phyloP scores from a whole-genome alignment of 768 basidiomycete species.

The Artomyces pyxidatus region DNA sequence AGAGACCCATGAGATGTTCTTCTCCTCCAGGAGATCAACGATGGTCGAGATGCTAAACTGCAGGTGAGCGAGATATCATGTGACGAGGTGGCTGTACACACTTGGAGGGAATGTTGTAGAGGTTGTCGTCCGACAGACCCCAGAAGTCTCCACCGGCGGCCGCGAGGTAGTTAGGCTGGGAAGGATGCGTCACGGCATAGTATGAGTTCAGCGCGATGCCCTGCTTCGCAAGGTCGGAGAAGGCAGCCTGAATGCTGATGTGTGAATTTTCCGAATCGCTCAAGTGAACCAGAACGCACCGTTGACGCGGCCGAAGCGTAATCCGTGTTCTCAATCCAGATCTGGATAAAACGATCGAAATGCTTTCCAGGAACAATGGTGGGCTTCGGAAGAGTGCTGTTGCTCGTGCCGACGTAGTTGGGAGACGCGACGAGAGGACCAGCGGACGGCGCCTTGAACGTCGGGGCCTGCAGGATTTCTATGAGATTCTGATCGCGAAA shows the following conservation, averaged over 20 bases:
- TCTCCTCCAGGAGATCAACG: constrained; percentile 51
- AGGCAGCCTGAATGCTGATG: constrained; percentile 20
- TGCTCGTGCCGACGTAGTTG: constrained; percentile 35
- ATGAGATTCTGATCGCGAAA: background rate
- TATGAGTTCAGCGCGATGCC: constrained; percentile 39
- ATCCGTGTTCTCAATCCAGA: constrained; percentile 62
- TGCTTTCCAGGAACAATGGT: constrained; percentile 32
- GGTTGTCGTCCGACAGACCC: constrained; percentile 37
- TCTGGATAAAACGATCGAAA: constrained; percentile 42
- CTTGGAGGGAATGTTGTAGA: constrained; percentile 21
- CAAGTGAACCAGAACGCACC: background rate
- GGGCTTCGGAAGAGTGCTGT: constrained; percentile 33
- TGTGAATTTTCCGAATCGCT: background rate
- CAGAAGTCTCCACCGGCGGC: constrained; percentile 45
- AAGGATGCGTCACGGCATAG: constrained; percentile 48
- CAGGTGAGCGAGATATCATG: background rate
- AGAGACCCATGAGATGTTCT: constrained; percentile 49
- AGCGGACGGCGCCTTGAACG: constrained; percentile 23
- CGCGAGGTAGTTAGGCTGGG: constrained; percentile 54
- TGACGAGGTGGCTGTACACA: constrained; percentile 1
- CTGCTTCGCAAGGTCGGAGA: constrained; percentile 34
- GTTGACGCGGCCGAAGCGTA: constrained; percentile 26
- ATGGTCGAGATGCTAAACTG: constrained; percentile 36
- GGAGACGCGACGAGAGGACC: constrained; percentile 21
- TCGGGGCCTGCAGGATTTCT: constrained; percentile 12